Base-by-base conservation (phyloP, 2,329 filamentous ascomycete species). In the Epichloe brachyelytri region DNA sequence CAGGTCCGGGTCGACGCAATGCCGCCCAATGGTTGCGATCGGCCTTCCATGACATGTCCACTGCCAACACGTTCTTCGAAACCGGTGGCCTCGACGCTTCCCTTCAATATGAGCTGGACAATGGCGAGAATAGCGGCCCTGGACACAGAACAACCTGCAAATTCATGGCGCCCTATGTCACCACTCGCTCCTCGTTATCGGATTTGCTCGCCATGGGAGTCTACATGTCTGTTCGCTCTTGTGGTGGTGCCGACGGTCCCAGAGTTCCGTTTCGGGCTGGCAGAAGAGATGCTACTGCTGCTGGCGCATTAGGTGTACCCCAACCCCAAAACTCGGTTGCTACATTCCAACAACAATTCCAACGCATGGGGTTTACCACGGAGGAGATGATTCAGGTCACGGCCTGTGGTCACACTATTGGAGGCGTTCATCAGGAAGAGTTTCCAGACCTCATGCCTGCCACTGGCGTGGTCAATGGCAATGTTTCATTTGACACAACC, bases 1-100 rank as follows among this genome's bases (percentile, higher is more conserved):
- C 72, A 1, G 76, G 75, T 0, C 68, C 72, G 2, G 79, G 78
- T 44, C 74, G 79, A 46, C 70, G 76, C 38, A 78, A 77, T 43
- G 77, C 79, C 5, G 78, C 78, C 6, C 78, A 82, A 62, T 83
- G 79, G 79, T 63, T 83, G 41, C 72, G 79, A 34, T 73, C 76
- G 3, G 79, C 73, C 22, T 82, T 83, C 54, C 79, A 82, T 63
- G 79, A 82, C 60, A 79, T 81, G 73, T 68, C 76, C 4, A 78
- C 77, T 3, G 73, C 69, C 33, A 79, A 77, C 57, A 61, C 66
- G 12, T 72, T 65, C 54, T 68, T 65, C 33, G 67, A 69, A 38
- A 64, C 63, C 4, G 79, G 79, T 37, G 80, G 80, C 1, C 54
- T 82, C 38, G 80, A 83, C 57, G 79, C 66, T 14, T 83, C 79